Evolutionary conservation across 169 alveolate species (phyloP).

Genomic region (Eimeria praecox): DNA sequence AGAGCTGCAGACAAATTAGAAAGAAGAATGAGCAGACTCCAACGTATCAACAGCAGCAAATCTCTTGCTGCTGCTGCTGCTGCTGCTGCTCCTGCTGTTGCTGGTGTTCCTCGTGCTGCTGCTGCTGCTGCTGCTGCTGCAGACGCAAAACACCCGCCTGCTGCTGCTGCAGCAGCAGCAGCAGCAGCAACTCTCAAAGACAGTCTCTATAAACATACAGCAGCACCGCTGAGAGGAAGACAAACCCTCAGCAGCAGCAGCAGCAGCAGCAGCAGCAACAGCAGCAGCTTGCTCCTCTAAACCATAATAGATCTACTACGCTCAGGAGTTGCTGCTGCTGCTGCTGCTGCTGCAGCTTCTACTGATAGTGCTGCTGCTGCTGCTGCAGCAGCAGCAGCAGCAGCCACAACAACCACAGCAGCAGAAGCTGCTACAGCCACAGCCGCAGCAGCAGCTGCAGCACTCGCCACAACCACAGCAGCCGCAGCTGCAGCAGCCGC

Average conservation of each 20-base stretch:
- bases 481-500: not conserved
- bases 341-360: not conserved
- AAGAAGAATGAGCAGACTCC: not conserved
- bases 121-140: constrained; percentile 14
- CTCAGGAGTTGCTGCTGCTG: not conserved
- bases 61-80: not conserved
- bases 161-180: not conserved
- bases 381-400: not conserved
- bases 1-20: constrained; percentile 2
- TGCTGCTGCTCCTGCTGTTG: not conserved
- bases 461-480: not conserved
- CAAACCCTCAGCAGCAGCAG: not conserved
- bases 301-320: not conserved
- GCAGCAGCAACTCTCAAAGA: not conserved
- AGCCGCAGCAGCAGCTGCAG: no score
- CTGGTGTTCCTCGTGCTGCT: not conserved
- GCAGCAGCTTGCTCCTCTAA: not conserved
- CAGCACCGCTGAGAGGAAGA: not conserved
- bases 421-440: no score
- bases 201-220: not conserved
- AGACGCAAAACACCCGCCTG: not conserved
- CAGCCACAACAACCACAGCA: no score
- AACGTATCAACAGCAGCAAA: not conserved
- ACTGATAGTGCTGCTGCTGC: not conserved
- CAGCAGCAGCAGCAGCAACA: not conserved